These are phyloP conservation scores for Candida awuae DNA, from an alignment of 805 yeast species.

Conservation along the genomic window DNA sequence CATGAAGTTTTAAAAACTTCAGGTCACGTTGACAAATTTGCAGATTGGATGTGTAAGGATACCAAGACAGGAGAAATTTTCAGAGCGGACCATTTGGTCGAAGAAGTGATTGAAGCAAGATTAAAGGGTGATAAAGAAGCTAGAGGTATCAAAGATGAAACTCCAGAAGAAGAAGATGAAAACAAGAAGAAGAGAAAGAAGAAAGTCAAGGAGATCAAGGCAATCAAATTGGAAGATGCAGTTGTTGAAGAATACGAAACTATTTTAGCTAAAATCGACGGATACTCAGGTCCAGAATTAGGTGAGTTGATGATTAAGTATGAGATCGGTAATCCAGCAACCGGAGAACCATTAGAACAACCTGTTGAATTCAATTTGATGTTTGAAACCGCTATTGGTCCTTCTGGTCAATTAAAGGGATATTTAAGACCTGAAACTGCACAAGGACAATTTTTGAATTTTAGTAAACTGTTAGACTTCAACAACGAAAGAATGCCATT, in stretches of 20 bases:
- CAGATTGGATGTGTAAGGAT: slow-evolving; percentile 99
- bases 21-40: slow-evolving; percentile 98
- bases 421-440: slow-evolving; percentile 98
- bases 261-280: slow-evolving; percentile 89
- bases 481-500: slow-evolving; percentile 97
- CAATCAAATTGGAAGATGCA: slow-evolving; percentile 74
- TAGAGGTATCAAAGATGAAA: slow-evolving; percentile 69
- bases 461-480: slow-evolving; percentile 85
- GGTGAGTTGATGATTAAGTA: slow-evolving; percentile 81
- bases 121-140: slow-evolving; percentile 97
- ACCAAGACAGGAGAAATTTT: slow-evolving; percentile 94
- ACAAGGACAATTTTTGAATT: slow-evolving; percentile 97
- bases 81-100: slow-evolving; percentile 97
- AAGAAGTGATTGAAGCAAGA: slow-evolving; percentile 93
- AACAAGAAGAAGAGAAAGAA: slow-evolving; percentile 87
- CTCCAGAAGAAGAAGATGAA: slow-evolving; percentile 58
- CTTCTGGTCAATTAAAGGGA: slow-evolving; percentile 94
- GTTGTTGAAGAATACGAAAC: slow-evolving; percentile 74
- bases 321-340: slow-evolving; percentile 85
- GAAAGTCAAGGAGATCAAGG: slow-evolving; percentile 93
- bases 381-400: slow-evolving; percentile 99
- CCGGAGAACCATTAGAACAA: slow-evolving; percentile 75
- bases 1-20: slow-evolving; percentile 96
- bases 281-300: slow-evolving; percentile 84
- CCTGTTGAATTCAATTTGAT: slow-evolving; percentile 95